Evolutionary conservation across 192 early-diverging fungal species (phyloP).

Genomic region (Entrophospora sp.): DNA sequence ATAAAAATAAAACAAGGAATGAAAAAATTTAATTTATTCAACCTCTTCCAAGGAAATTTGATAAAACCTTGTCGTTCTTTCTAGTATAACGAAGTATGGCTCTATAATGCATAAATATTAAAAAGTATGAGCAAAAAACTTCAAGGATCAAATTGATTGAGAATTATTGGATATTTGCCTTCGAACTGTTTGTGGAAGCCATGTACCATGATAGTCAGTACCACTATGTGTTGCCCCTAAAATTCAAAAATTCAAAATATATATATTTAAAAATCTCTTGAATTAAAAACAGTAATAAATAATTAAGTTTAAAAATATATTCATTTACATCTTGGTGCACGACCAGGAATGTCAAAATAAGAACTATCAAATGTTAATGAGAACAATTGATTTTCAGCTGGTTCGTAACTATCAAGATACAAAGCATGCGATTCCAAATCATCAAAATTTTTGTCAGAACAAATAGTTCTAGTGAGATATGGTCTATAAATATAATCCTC

Average conservation of each 20-base stretch:
- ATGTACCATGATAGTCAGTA: constrained; percentile 90
- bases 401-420: constrained; percentile 52
- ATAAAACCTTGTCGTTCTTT: constrained; percentile 71
- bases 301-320: no score
- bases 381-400: constrained; percentile 58
- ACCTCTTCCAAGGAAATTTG: constrained; percentile 88
- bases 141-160: background rate
- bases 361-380: constrained; percentile 70
- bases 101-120: constrained; percentile 20
- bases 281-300: no score
- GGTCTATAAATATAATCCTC: constrained; percentile 61
- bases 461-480: constrained; percentile 52
- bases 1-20: no score
- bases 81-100: constrained; percentile 68
- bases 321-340: constrained; percentile 70
- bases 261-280: no score
- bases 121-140: background rate
- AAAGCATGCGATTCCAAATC: constrained; percentile 36
- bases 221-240: constrained; percentile 76
- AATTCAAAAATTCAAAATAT: background rate
- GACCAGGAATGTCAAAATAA: constrained; percentile 86
- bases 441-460: constrained; percentile 42
- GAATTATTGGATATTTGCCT: constrained; percentile 23
- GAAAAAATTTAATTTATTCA: no score
- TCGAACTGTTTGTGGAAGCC: constrained; percentile 86